Conservation (phyloP, 1,284 basidiomycete species). For the Ganoderma sinense region DNA sequence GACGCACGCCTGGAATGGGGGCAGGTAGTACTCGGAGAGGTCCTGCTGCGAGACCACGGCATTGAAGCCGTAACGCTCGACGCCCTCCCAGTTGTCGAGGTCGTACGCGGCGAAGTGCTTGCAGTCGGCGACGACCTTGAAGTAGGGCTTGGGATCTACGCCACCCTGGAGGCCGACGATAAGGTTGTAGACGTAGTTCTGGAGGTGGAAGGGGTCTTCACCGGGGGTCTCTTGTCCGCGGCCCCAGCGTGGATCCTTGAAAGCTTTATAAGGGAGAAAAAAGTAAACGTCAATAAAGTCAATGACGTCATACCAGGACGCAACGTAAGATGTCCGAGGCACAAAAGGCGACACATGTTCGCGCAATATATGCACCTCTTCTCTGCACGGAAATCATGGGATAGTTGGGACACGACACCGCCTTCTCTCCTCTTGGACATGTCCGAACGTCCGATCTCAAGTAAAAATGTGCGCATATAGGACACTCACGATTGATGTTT, state of each 20-base stretch:
- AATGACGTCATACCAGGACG: background rate
- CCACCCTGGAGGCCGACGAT: conserved; percentile 64
- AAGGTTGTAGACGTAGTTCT: conserved; percentile 61
- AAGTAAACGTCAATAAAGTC: too few relatives aligned
- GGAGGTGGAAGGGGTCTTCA: conserved; percentile 64
- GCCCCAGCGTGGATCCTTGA: conserved; percentile 69
- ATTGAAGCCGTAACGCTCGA: conserved; percentile 55
- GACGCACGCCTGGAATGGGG: conserved; percentile 62
- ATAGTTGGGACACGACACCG: too few relatives aligned
- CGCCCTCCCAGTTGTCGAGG: conserved; percentile 60
- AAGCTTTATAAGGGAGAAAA: conserved; percentile 37
- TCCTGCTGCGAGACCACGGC: conserved; percentile 63
- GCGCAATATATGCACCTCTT: too few relatives aligned
- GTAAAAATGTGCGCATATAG: too few relatives aligned
- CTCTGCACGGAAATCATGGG: too few relatives aligned
- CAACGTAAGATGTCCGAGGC: too few relatives aligned
- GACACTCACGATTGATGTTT: conserved; percentile 56
- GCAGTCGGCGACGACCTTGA: conserved; percentile 61
- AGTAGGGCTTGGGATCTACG: conserved; percentile 55
- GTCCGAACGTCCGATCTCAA: too few relatives aligned
- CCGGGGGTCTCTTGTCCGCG: conserved; percentile 52
- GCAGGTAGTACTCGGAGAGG: conserved; percentile 60
- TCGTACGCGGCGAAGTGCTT: conserved; percentile 69
- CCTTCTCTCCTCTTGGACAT: too few relatives aligned
- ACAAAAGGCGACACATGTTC: too few relatives aligned